phyloP scores from a whole-genome alignment of 768 basidiomycete genomes.

The Lyophyllum atratum region DNA sequence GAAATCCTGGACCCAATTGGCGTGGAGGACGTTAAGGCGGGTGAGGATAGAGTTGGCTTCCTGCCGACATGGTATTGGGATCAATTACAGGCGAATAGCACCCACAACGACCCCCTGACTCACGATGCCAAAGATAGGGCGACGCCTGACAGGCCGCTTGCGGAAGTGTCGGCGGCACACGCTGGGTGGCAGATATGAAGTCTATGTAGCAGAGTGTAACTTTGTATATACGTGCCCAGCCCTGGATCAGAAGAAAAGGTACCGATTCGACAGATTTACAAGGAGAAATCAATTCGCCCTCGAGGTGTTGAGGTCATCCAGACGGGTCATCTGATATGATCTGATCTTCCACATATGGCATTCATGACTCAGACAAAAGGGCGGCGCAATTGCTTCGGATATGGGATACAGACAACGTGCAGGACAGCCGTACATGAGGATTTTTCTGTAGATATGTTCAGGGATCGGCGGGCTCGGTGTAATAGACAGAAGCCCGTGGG shows the following conservation, averaged over 20 bases:
- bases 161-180: conserved; percentile 1
- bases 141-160: conserved; percentile 1
- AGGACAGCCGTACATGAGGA: neutral
- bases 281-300: conserved; percentile 17
- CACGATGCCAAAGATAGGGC: neutral
- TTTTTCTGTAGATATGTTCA: neutral
- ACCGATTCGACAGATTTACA: conserved; percentile 11
- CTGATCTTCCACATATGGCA: conserved; percentile 15
- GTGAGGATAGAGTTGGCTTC: conserved; percentile 80
- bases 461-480: neutral
- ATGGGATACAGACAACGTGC: neutral
- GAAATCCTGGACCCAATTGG: conserved; percentile 46
- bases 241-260: conserved; percentile 20
- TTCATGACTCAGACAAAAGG: neutral
- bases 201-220: neutral
- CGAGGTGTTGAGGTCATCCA: conserved; percentile 30
- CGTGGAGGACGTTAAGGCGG: conserved; percentile 58
- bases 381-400: conserved; percentile 4
- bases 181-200: conserved; percentile 28
- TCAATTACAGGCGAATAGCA: conserved; percentile 24
- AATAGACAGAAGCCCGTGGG: neutral
- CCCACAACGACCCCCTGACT: conserved; percentile 1
- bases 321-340: conserved; percentile 35
- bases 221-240: conserved; percentile 1
- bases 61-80: conserved; percentile 74